phyloP scores from a whole-genome alignment of 305 asterid species.

The Fraxinus ornus region DNA sequence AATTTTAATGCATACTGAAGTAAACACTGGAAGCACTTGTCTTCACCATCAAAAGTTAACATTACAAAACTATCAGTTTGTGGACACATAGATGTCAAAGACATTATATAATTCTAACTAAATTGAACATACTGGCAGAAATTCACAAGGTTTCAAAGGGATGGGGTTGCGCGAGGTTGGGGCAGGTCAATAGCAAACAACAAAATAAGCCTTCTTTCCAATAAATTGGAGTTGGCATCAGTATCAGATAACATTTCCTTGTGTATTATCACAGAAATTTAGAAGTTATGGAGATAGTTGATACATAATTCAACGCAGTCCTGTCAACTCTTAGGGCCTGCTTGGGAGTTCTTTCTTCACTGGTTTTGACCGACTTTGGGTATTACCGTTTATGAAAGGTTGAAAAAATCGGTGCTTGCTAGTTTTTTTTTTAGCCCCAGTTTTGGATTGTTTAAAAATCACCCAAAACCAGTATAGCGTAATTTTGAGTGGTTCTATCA shows the following conservation, averaged over 20 bases:
- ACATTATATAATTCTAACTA: background rate
- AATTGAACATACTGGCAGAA: background rate
- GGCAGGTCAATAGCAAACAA: background rate
- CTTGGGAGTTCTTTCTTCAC: too few relatives aligned
- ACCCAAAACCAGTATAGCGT: too few relatives aligned
- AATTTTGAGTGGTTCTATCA: too few relatives aligned
- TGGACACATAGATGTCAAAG: background rate
- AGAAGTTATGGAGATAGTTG: background rate
- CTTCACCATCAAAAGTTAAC: background rate
- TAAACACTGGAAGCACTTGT: background rate
- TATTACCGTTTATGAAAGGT: too few relatives aligned
- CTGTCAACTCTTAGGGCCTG: background rate
- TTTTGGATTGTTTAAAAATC: too few relatives aligned
- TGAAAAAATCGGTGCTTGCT: too few relatives aligned
- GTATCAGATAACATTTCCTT: background rate
- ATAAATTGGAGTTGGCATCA: background rate
- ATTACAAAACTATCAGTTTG: background rate
- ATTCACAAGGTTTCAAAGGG: background rate
- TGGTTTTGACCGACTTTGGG: too few relatives aligned
- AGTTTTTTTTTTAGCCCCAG: too few relatives aligned
- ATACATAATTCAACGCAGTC: background rate
- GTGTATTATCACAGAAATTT: background rate
- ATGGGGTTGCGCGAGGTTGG: background rate
- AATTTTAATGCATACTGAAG: background rate
- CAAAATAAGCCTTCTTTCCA: background rate